These are phyloP conservation scores for Asterionellopsis glacialis DNA, from an alignment of 108 stramenopile genomes.

Conservation along the genomic window DNA sequence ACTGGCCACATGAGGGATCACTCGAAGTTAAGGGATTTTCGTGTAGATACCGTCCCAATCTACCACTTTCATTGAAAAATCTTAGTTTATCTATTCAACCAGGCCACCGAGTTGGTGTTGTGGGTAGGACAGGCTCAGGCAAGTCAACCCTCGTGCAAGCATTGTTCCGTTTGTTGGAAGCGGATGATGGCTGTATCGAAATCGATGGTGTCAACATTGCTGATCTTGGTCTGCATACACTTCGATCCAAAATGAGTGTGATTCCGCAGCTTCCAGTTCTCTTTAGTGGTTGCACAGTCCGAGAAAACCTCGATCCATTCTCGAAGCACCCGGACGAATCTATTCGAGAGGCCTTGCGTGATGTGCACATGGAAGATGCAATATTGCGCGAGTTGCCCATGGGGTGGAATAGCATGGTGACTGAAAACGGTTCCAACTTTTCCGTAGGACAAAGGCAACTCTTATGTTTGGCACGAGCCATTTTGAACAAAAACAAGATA, in stretches of 20 bases:
- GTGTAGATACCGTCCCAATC: conserved; percentile 66
- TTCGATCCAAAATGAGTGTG: conserved; percentile 79
- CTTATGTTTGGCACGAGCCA: conserved; percentile 90
- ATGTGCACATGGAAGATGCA: conserved; percentile 64
- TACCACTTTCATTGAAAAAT: conserved; percentile 69
- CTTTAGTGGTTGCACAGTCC: conserved; percentile 86
- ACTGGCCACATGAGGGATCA: conserved; percentile 74
- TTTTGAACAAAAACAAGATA: conserved; percentile 73
- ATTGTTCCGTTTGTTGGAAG: conserved; percentile 79
- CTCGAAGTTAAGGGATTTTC: conserved; percentile 58
- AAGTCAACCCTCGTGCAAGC: conserved; percentile 72
- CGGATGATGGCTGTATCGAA: conserved; percentile 65
- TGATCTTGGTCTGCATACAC: conserved; percentile 77
- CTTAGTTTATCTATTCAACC: conserved; percentile 57
- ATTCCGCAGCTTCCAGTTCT: conserved; percentile 93
- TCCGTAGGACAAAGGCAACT: conserved; percentile 91
- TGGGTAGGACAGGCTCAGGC: conserved; percentile 70
- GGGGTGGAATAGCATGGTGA: conserved; percentile 66
- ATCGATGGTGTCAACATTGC: conserved; percentile 87
- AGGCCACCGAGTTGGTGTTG: conserved; percentile 73
- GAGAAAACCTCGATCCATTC: conserved; percentile 95
- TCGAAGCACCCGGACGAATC: conserved; percentile 37
- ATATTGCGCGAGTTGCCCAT: conserved; percentile 46
- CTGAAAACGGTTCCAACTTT: conserved; percentile 92
- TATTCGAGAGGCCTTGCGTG: conserved; percentile 46